phyloP scores from a whole-genome alignment of 2,329 filamentous ascomycete genomes.

The Fusarium irregulare region DNA sequence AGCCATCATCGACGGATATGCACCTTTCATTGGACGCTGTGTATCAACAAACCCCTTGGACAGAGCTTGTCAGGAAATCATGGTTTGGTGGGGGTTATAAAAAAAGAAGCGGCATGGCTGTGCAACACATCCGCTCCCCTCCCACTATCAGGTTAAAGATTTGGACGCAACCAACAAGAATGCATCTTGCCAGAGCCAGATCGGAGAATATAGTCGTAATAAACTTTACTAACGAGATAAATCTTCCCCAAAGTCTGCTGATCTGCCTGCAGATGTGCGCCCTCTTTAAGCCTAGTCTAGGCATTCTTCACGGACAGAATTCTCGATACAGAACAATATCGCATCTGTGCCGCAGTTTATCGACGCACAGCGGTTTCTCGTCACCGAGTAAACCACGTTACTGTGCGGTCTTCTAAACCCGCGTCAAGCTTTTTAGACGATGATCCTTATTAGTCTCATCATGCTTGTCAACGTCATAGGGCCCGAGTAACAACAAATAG shows the following conservation, averaged over 20 bases:
- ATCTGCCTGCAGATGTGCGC: constrained; percentile 5
- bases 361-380: neutral
- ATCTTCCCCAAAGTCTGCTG: constrained; percentile 4
- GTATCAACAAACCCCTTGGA: constrained; percentile 21
- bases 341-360: constrained; percentile 4
- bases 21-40: constrained; percentile 38
- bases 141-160: neutral
- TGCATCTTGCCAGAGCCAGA: neutral
- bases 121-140: constrained; percentile 35
- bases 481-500: constrained; percentile 6
- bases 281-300: constrained; percentile 17
- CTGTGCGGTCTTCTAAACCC: constrained; percentile 11
- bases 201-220: constrained; percentile 12
- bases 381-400: constrained; percentile 1
- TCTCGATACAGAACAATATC: neutral
- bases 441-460: constrained; percentile 17
- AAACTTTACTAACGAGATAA: constrained; percentile 1
- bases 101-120: constrained; percentile 48
- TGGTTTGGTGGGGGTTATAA: constrained; percentile 34
- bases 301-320: constrained; percentile 7
- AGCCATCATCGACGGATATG: constrained; percentile 36
- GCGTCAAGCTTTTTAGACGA: constrained; percentile 4
- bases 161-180: constrained; percentile 2
- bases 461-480: constrained; percentile 27
- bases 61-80: constrained; percentile 25